Evolutionary conservation across 306 rosid species (phyloP).

Genomic region (Acacia acuminata): DNA sequence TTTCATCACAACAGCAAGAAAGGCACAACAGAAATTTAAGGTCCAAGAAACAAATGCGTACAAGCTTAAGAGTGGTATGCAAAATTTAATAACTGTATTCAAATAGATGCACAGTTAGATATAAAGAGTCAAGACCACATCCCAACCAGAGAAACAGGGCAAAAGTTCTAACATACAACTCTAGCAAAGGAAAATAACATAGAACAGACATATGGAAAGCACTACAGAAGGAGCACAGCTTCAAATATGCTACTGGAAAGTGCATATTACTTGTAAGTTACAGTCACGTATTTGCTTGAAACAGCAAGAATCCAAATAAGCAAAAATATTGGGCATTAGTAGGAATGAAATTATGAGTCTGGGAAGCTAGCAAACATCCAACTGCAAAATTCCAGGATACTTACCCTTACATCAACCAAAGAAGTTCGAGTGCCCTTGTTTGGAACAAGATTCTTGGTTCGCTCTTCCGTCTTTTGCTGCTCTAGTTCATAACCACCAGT

Average conservation of each 20-base stretch:
- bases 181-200: slow-evolving; percentile 27
- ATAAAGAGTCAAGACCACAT: not conserved
- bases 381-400: slow-evolving; percentile 29
- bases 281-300: slow-evolving; percentile 7
- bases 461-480: slow-evolving; percentile 87
- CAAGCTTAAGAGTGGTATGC: slow-evolving; percentile 12
- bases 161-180: slow-evolving; percentile 25
- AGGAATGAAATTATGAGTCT: slow-evolving; percentile 10
- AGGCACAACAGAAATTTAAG: slow-evolving; percentile 23
- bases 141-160: slow-evolving; percentile 2
- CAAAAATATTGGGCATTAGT: slow-evolving; percentile 11
- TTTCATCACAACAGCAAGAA: slow-evolving; percentile 22
- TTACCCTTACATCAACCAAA: slow-evolving; percentile 81
- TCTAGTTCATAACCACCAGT: slow-evolving; percentile 80
- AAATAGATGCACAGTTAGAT: not conserved
- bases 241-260: slow-evolving; percentile 25
- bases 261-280: not conserved
- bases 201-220: slow-evolving; percentile 29
- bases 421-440: slow-evolving; percentile 97
- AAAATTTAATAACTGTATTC: not conserved
- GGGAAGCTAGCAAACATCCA: slow-evolving; percentile 12
- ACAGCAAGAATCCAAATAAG: slow-evolving; percentile 31
- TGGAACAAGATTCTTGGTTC: slow-evolving; percentile 67
- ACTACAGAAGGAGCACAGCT: slow-evolving; percentile 14
- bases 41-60: slow-evolving; percentile 30